These are phyloP conservation scores for Psidium guajava DNA, from an alignment of 345 rosid genomes.

Conservation along the genomic window DNA sequence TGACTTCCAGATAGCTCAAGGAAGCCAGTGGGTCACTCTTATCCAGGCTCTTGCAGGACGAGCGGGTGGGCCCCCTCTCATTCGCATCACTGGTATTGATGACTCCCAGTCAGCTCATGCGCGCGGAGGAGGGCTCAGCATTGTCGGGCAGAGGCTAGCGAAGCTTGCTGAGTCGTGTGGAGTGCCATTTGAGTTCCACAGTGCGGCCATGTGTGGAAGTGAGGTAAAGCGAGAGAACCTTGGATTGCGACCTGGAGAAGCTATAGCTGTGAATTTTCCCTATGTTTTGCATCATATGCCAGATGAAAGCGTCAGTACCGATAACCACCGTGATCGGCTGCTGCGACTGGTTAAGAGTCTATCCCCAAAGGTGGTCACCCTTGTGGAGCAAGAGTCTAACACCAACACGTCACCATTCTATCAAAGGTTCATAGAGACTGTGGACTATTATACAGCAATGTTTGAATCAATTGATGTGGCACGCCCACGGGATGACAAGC, in stretches of 20 bases:
- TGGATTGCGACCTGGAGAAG: slow-evolving; percentile 50
- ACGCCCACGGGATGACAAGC: slow-evolving; percentile 12
- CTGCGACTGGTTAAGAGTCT: slow-evolving; percentile 76
- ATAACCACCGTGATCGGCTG: slow-evolving; percentile 73
- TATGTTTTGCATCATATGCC: slow-evolving; percentile 93
- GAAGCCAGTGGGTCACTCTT: slow-evolving; percentile 62
- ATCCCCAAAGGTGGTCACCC: slow-evolving; percentile 22
- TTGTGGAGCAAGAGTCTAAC: slow-evolving; percentile 14
- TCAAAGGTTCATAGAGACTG: background rate
- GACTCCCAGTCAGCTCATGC: slow-evolving; percentile 85
- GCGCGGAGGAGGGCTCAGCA: slow-evolving; percentile 82
- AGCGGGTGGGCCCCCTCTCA: slow-evolving; percentile 56
- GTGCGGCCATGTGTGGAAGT: slow-evolving; percentile 62
- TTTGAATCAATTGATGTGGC: slow-evolving; percentile 9
- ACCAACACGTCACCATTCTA: slow-evolving; percentile 9
- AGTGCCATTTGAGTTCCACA: slow-evolving; percentile 74
- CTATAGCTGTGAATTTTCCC: slow-evolving; percentile 82
- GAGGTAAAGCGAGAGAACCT: slow-evolving; percentile 55
- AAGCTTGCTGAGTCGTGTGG: slow-evolving; percentile 36
- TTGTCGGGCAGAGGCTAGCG: slow-evolving; percentile 52
- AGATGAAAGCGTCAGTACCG: slow-evolving; percentile 79
- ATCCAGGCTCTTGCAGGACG: slow-evolving; percentile 50
- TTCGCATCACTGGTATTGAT: slow-evolving; percentile 83
- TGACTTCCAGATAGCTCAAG: slow-evolving; percentile 35
- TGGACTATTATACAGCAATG: slow-evolving; percentile 10